These are phyloP conservation scores for Pythium scleroteichum DNA, from an alignment of 352 stramenopile species.

Conservation along the genomic window DNA sequence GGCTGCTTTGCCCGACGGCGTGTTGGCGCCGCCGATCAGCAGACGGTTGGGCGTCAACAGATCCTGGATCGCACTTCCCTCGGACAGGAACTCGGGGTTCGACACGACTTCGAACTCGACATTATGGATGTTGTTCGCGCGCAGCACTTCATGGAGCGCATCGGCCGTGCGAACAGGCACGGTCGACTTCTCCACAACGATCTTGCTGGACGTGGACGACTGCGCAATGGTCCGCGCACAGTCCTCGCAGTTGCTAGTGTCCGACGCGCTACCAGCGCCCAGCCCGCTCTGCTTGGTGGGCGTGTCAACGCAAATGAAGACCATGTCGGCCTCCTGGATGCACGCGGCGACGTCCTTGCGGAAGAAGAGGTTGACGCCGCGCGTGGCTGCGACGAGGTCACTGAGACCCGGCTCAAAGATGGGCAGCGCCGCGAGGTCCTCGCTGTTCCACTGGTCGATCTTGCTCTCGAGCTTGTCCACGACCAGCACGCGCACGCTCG, in stretches of 20 bases:
- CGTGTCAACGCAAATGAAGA: conserved; percentile 99
- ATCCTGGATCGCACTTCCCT: conserved; percentile 98
- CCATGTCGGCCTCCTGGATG: conserved; percentile 97
- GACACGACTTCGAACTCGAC: conserved; percentile 97
- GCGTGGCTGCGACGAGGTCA: conserved; percentile 92
- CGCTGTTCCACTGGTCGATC: conserved; percentile 97
- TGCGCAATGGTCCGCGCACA: conserved; percentile 98
- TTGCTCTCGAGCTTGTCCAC: conserved; percentile 95
- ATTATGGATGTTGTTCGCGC: conserved; percentile 89
- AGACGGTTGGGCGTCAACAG: conserved; percentile 95
- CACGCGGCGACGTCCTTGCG: conserved; percentile 96
- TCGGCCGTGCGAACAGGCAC: conserved; percentile 98
- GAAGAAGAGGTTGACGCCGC: conserved; percentile 99
- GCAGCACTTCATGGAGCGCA: conserved; percentile 95
- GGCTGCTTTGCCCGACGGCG: conserved; percentile 75
- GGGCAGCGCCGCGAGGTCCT: conserved; percentile 82
- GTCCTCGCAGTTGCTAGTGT: conserved; percentile 99
- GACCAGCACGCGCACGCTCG: conserved; percentile 97
- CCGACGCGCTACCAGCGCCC: conserved; percentile 95
- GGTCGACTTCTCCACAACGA: conserved; percentile 99
- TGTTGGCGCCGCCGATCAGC: conserved; percentile 97
- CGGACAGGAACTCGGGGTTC: conserved; percentile 99
- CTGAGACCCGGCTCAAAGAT: conserved; percentile 99
- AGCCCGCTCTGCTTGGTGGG: conserved; percentile 98
- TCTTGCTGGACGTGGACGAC: conserved; percentile 93